Evolutionary conservation across 2,329 filamentous ascomycete species (phyloP), one percentile per base, ranked within the genome.

Genomic region (Aspergillus sp.): DNA sequence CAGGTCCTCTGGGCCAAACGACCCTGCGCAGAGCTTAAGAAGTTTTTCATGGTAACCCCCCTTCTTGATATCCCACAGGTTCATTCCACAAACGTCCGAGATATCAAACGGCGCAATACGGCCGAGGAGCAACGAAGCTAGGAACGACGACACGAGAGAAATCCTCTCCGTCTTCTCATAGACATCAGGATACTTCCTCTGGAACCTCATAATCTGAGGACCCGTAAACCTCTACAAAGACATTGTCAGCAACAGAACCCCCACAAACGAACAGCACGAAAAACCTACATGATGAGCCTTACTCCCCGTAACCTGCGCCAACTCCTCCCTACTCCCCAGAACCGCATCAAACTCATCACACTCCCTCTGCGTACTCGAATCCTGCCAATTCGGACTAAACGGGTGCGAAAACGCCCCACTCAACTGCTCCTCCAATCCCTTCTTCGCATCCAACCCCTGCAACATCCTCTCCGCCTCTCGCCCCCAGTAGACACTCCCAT

Each of bases 341-440:
- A 76, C 74, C 4, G 74, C 78, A 66, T 97, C 90, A 63, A 97
- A 97, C 53, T 81, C 77, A 65, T 96, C 90, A 64, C 90, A 96
- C 71, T 98, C 88, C 56, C 77, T 77, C 72, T 96, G 90, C 2
- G 93, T 97, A 71, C 90, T 95, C 52, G 90, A 86, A 67, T 98
- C 93, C 72, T 97, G 93, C 93, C 93, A 98, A 68, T 97, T 98
- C 6, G 93, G 93, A 55, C 88, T 90, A 71, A 84, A 90, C 4
- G 86, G 84, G 66, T 94, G 86, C 13, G 90, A 86, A 63, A 97
- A 88, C 0, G 85, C 86, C 3, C 71, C 73, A 7, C 74, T 72
- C 22, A 97, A 74, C 71, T 95, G 90, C 51, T 86, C 82, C 44
- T 86, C 77, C 42, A 97, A 73, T 0, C 77, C 71, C 63, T 79